Conservation (phyloP, 148 eudicot species). For the Chenopodium formosanum region DNA sequence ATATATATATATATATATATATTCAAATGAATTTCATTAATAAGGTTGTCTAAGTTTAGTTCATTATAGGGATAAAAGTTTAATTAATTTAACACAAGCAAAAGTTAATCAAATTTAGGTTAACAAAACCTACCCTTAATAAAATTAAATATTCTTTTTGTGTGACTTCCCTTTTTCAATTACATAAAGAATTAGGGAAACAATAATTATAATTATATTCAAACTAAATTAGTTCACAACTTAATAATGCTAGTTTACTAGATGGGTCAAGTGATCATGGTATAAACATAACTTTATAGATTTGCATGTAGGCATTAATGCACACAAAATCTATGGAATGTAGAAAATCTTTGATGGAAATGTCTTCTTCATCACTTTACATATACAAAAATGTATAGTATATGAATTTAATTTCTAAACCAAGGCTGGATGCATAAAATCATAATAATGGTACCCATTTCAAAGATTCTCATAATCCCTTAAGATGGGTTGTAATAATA, state of each 20-base stretch:
- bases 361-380: slow-evolving; percentile 29
- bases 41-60: too few species aligned
- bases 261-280: slow-evolving; percentile 29
- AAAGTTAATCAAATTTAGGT: too few species aligned
- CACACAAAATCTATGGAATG: slow-evolving; percentile 42
- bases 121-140: too few species aligned
- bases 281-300: slow-evolving; percentile 35
- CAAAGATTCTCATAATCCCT: slow-evolving; percentile 37
- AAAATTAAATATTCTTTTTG: too few species aligned
- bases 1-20: too few species aligned
- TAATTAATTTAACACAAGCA: too few species aligned
- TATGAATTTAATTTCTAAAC: slow-evolving; percentile 17
- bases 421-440: slow-evolving; percentile 20
- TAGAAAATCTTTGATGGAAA: slow-evolving; percentile 32
- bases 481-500: slow-evolving; percentile 14
- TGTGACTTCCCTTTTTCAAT: too few species aligned
- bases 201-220: not conserved
- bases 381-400: not conserved
- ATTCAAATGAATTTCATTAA: too few species aligned
- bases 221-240: not conserved
- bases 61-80: too few species aligned
- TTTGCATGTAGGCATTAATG: slow-evolving; percentile 36
- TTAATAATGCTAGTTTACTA: not conserved
- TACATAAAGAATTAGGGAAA: not conserved
- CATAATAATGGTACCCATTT: slow-evolving; percentile 22